These are phyloP conservation scores for Penicillium sp. DNA, from an alignment of 2,329 filamentous ascomycete genomes.

Conservation along the genomic window DNA sequence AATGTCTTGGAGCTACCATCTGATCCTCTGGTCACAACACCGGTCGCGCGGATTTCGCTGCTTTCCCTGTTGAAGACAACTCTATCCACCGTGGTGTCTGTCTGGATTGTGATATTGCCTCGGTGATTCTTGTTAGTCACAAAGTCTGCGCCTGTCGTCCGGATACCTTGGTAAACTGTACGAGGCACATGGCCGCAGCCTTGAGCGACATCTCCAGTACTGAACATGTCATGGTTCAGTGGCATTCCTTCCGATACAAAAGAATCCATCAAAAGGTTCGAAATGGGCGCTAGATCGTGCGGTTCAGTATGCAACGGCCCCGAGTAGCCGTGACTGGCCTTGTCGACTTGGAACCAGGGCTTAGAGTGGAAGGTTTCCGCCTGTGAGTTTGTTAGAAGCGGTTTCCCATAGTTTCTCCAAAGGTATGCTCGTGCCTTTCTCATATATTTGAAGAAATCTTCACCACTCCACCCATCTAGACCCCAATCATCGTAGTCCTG, in stretches of 20 bases:
- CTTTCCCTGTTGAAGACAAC: constrained; percentile 50
- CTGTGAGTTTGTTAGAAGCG: constrained; percentile 25
- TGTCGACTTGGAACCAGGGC: constrained; percentile 59
- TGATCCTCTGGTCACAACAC: constrained; percentile 24
- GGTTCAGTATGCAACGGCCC: constrained; percentile 62
- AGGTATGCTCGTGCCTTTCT: constrained; percentile 47
- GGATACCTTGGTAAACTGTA: constrained; percentile 57
- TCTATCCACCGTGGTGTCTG: constrained; percentile 57
- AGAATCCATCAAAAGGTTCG: constrained; percentile 58
- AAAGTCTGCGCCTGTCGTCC: constrained; percentile 61
- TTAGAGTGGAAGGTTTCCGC: constrained; percentile 63
- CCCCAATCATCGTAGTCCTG: constrained; percentile 61
- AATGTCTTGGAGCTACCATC: constrained; percentile 44
- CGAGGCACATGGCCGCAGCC: constrained; percentile 61
- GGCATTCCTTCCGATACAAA: constrained; percentile 60
- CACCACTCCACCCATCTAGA: constrained; percentile 58
- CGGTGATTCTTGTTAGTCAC: constrained; percentile 48
- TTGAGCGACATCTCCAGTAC: constrained; percentile 55
- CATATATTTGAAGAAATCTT: constrained; percentile 62
- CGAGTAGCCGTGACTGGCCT: constrained; percentile 53
- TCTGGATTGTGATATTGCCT: constrained; percentile 55
- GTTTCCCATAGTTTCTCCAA: background rate
- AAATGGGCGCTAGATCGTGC: constrained; percentile 63
- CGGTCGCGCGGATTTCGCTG: constrained; percentile 48
- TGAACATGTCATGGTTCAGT: constrained; percentile 64